Percentiles rank a stretch among this genome's conserved stretches.
These are phyloP conservation scores for Vitis rupestris DNA, from an alignment of 164 flowering plant species.

Conservation along the genomic window DNA sequence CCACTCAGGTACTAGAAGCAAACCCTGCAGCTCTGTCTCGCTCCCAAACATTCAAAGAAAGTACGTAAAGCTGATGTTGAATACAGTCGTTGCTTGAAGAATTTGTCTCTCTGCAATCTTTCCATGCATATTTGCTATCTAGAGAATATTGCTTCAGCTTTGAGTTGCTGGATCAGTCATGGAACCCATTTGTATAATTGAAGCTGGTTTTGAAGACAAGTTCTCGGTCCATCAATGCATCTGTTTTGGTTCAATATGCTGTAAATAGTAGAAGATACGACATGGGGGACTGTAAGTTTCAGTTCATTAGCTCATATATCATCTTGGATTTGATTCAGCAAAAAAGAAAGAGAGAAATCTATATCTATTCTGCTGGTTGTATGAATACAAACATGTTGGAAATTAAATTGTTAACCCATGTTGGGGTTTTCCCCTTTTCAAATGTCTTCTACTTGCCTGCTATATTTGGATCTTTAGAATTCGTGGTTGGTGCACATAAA, in stretches of 20 bases:
- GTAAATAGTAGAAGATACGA: slow-evolving; percentile 13
- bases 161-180: too few relatives aligned
- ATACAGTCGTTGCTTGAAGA: background rate
- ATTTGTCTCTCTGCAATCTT: background rate
- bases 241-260: background rate
- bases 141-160: too few relatives aligned
- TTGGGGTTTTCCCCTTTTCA: background rate
- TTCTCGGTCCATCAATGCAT: background rate
- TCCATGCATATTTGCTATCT: background rate
- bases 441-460: too few relatives aligned
- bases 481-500: too few relatives aligned
- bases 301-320: background rate
- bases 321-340: background rate
- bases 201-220: background rate
- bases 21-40: slow-evolving; percentile 56
- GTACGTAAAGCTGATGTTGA: slow-evolving; percentile 5
- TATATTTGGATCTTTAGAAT: too few relatives aligned
- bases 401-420: slow-evolving; percentile 1
- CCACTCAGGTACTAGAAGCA: slow-evolving; percentile 34
- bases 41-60: slow-evolving; percentile 49
- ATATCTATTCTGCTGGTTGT: background rate
- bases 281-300: too few relatives aligned
- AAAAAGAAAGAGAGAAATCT: slow-evolving; percentile 1
- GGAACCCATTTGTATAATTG: background rate
- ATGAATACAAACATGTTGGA: background rate